Conservation (phyloP, 495 filamentous ascomycete species). For the Lophiostoma macrostomum region DNA sequence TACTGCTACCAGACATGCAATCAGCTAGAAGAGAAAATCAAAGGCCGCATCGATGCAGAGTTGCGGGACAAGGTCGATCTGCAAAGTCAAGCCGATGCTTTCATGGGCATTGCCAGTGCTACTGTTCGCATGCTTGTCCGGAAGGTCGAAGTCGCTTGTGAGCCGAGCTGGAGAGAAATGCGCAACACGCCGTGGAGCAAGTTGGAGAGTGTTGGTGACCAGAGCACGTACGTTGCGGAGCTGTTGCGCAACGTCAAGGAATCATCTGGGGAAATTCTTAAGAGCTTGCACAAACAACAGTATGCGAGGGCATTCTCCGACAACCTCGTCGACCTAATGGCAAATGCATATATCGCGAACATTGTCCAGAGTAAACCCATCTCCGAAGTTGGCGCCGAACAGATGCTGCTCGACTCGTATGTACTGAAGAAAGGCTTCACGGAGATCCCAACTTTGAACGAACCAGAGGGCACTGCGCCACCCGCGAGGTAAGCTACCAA, state of each 20-base stretch:
- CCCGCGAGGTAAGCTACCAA: conserved; percentile 34
- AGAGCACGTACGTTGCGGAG: conserved; percentile 86
- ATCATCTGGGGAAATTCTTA: conserved; percentile 68
- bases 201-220: conserved; percentile 91
- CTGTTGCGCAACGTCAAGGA: conserved; percentile 68
- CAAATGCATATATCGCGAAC: conserved; percentile 73
- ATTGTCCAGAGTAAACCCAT: conserved; percentile 87
- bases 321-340: conserved; percentile 82
- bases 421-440: conserved; percentile 80
- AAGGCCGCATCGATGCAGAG: conserved; percentile 76
- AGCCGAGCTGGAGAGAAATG: conserved; percentile 94
- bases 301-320: conserved; percentile 95
- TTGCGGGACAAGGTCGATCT: conserved; percentile 75
- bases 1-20: conserved; percentile 93
- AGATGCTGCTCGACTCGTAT: conserved; percentile 94
- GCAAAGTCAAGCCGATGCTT: conserved; percentile 87
- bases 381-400: conserved; percentile 93
- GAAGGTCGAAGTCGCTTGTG: conserved; percentile 75
- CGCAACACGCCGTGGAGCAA: conserved; percentile 92
- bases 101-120: conserved; percentile 90
- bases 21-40: conserved; percentile 93
- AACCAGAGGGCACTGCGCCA: conserved; percentile 38
- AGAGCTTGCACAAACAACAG: conserved; percentile 81
- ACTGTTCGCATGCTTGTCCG: conserved; percentile 80
- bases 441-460: conserved; percentile 59